phyloP scores from a whole-genome alignment of 2,329 filamentous ascomycete genomes.

The Clonostachys rosea region DNA sequence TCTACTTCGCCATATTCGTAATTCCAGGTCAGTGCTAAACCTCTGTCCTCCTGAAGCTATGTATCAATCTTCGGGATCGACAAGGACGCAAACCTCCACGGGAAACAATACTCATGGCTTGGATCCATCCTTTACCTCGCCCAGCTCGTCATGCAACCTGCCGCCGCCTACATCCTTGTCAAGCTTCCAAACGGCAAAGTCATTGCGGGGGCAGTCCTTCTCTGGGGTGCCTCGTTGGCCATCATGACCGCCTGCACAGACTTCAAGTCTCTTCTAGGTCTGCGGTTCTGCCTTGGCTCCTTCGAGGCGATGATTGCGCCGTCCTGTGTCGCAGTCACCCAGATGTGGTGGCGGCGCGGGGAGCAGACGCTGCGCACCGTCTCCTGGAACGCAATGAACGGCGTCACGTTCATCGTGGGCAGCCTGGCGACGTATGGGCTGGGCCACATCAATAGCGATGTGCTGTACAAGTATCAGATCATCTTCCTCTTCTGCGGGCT shows the following conservation, averaged over 20 bases:
- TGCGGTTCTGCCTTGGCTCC: constrained; percentile 34
- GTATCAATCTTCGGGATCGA: constrained; percentile 59
- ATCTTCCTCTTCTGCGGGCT: constrained; percentile 26
- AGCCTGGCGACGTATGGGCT: constrained; percentile 22
- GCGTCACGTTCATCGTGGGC: constrained; percentile 38
- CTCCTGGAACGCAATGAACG: constrained; percentile 23
- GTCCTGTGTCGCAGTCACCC: constrained; percentile 20
- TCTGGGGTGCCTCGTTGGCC: constrained; percentile 48
- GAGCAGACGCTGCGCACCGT: constrained; percentile 23
- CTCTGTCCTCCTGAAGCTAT: constrained; percentile 28
- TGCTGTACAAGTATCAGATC: constrained; percentile 8
- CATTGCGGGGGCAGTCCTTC: constrained; percentile 40
- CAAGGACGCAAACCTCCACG: constrained; percentile 41
- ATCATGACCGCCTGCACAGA: constrained; percentile 41
- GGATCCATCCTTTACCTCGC: constrained; percentile 27
- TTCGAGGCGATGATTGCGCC: constrained; percentile 37
- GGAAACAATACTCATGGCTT: constrained; percentile 62
- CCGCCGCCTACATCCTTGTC: constrained; percentile 49
- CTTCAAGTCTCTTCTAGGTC: constrained; percentile 33
- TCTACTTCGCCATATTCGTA: no score
- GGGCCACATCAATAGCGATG: constrained; percentile 15
- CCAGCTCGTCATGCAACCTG: constrained; percentile 37
- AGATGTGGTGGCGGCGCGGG: constrained; percentile 26
- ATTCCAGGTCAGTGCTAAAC: constrained; percentile 5
- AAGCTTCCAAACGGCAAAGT: constrained; percentile 53